A percentile compares a stretch with the other conserved stretches of the same genome.
Conservation (phyloP, 169 alveolate genomes). For the Plasmodium cynomolgi region DNA sequence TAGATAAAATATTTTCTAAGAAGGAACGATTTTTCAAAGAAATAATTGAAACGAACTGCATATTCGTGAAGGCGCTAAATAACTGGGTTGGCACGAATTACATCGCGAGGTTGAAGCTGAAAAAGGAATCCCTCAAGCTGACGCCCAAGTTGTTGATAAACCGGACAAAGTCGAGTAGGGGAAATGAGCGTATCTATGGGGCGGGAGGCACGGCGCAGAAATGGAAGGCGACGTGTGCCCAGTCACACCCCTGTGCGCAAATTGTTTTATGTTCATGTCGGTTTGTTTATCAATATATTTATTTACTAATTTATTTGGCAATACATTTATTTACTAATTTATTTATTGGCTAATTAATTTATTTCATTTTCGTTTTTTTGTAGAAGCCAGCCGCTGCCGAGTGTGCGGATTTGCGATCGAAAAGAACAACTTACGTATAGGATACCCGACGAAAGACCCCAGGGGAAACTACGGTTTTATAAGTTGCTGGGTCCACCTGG, state of each 20-base stretch:
- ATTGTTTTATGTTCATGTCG: not conserved
- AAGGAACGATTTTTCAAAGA: constrained; percentile 57
- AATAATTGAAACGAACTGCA: constrained; percentile 53
- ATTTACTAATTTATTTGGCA: no score
- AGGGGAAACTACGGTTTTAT: constrained; percentile 78
- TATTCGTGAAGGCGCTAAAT: constrained; percentile 28
- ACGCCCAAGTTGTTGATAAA: constrained; percentile 68
- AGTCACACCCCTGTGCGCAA: not conserved
- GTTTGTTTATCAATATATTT: not conserved
- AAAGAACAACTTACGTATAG: constrained; percentile 68
- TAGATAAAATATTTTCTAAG: constrained; percentile 51
- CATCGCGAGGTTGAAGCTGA: constrained; percentile 23
- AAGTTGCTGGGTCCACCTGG: constrained; percentile 76
- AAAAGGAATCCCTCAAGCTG: constrained; percentile 22
- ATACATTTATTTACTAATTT: no score
- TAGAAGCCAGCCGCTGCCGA: constrained; percentile 73
- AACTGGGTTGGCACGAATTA: constrained; percentile 62
- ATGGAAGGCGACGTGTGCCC: not conserved
- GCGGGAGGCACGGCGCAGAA: not conserved
- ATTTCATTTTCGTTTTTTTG: not conserved
- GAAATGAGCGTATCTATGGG: not conserved
- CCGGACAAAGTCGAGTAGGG: constrained; percentile 35
- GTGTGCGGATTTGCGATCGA: constrained; percentile 72
- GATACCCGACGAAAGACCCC: constrained; percentile 77
- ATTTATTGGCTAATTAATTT: not conserved